Conservation (phyloP, 2,329 filamentous ascomycete genomes). For the Colletotrichum sp. region DNA sequence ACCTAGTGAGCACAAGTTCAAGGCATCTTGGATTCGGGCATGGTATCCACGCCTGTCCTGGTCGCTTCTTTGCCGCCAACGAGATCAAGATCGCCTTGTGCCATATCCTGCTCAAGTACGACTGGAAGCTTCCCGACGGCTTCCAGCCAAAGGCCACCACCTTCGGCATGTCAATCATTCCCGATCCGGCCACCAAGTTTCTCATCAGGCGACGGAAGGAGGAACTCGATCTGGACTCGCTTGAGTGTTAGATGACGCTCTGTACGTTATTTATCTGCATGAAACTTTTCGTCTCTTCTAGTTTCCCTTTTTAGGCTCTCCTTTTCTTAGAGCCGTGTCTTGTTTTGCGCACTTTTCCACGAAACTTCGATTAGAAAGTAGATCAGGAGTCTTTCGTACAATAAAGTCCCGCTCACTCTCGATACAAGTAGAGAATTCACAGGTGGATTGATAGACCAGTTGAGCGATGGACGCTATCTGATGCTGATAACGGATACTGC, state of each 20-base stretch:
- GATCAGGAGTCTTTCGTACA: not conserved
- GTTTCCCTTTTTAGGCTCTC: not conserved
- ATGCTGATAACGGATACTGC: not conserved
- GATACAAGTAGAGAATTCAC: not conserved
- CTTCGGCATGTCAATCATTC: not conserved
- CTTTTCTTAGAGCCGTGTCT: not conserved
- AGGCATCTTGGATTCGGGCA: slow-evolving; percentile 38
- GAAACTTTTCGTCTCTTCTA: not conserved
- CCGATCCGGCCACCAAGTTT: not conserved
- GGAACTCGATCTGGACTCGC: not conserved
- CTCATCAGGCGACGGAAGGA: not conserved
- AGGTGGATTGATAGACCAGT: not conserved
- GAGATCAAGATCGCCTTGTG: slow-evolving; percentile 38
- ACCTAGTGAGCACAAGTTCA: slow-evolving; percentile 36
- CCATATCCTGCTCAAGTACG: slow-evolving; percentile 35
- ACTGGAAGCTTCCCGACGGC: slow-evolving; percentile 22
- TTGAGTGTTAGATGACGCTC: not conserved
- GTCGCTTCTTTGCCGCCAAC: slow-evolving; percentile 40
- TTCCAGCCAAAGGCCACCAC: not conserved
- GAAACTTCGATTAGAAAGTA: not conserved
- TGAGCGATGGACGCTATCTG: not conserved
- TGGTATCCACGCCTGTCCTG: slow-evolving; percentile 40
- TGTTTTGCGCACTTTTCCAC: not conserved
- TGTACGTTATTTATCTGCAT: not conserved
- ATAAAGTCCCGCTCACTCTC: not conserved